Evolutionary conservation across 768 basidiomycete genomes (phyloP).

Genomic region (Pisolithus tinctorius): DNA sequence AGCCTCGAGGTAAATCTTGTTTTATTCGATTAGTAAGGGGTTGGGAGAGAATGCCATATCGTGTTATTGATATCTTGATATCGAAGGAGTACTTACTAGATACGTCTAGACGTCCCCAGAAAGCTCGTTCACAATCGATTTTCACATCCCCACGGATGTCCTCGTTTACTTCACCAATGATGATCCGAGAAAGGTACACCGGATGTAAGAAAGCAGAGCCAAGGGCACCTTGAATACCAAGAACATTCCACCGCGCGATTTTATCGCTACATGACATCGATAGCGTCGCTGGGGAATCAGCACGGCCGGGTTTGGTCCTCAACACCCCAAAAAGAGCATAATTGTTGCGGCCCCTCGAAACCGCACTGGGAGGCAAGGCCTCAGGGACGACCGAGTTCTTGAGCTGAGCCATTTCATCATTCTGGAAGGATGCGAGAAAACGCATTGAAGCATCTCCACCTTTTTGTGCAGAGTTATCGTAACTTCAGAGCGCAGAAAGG

Average conservation of each 20-base stretch:
- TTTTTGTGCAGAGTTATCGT: conserved; percentile 24
- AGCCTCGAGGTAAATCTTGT: conserved; percentile 43
- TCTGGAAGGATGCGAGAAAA: conserved; percentile 68
- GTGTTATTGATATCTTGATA: not conserved
- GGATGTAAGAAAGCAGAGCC: conserved; percentile 49
- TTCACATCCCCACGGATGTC: conserved; percentile 34
- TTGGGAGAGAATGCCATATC: not conserved
- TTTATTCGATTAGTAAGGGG: not conserved
- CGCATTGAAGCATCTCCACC: conserved; percentile 89
- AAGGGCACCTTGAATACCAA: conserved; percentile 84
- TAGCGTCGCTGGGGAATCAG: conserved; percentile 75
- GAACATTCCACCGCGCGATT: conserved; percentile 77
- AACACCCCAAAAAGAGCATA: conserved; percentile 70
- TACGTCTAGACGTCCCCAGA: conserved; percentile 50
- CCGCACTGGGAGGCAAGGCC: conserved; percentile 28
- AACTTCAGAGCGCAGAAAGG: conserved; percentile 2
- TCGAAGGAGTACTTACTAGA: conserved; percentile 27
- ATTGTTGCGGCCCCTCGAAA: conserved; percentile 73
- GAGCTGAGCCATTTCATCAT: conserved; percentile 60
- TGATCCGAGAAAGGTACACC: conserved; percentile 56
- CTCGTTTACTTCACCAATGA: conserved; percentile 65
- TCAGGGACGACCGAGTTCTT: conserved; percentile 45
- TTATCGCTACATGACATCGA: conserved; percentile 97
- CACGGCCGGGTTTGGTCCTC: conserved; percentile 91
- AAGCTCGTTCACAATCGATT: conserved; percentile 63